phyloP scores from a whole-genome alignment of 345 rosid genomes.

The Salix purpurea region DNA sequence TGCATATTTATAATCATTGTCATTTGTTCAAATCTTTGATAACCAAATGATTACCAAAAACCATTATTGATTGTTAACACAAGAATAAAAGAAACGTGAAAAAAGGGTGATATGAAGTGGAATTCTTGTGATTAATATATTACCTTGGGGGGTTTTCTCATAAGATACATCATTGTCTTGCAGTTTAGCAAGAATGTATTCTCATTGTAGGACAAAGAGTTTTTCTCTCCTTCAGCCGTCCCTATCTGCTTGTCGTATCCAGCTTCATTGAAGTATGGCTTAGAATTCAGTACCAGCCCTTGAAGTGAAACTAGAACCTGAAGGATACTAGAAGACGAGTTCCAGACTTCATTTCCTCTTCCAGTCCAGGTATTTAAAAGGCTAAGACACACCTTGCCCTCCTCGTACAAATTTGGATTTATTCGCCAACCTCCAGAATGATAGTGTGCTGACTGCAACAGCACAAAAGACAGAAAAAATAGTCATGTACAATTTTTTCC shows the following conservation, averaged over 20 bases:
- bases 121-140: background rate
- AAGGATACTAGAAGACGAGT: constrained; percentile 95
- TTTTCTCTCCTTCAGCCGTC: constrained; percentile 97
- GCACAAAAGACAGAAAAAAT: background rate
- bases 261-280: constrained; percentile 97
- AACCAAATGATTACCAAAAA: background rate
- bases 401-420: constrained; percentile 93
- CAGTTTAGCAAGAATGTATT: constrained; percentile 86
- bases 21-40: background rate
- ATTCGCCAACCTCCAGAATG: constrained; percentile 98
- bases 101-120: background rate
- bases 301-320: constrained; percentile 97
- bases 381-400: constrained; percentile 98
- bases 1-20: background rate
- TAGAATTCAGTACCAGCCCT: constrained; percentile 91
- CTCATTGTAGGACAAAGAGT: constrained; percentile 84
- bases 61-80: background rate
- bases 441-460: constrained; percentile 80
- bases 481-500: background rate
- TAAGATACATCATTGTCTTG: constrained; percentile 91
- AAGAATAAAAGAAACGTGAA: background rate
- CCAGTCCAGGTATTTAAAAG: constrained; percentile 98
- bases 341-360: constrained; percentile 96
- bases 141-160: constrained; percentile 91
- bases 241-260: constrained; percentile 93